phyloP scores from a whole-genome alignment of 73 alveolate genomes.

The Tetrahymena malaccensis region DNA sequence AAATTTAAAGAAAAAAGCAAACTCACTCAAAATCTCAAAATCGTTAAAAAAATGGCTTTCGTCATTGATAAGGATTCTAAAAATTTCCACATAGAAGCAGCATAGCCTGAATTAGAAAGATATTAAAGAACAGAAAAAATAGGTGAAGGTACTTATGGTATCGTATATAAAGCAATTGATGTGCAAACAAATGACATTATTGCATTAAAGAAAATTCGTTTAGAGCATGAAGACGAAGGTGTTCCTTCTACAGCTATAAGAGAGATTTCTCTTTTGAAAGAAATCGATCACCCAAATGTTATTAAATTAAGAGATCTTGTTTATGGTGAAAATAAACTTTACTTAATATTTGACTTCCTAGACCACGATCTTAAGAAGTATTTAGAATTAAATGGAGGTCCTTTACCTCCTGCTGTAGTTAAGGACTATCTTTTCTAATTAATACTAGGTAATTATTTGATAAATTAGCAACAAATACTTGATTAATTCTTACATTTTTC shows the following conservation, averaged over 20 bases:
- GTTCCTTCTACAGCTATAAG: constrained; percentile 91
- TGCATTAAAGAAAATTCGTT: constrained; percentile 85
- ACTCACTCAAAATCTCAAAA: not conserved
- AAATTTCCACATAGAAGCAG: not conserved
- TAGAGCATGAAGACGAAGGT: constrained; percentile 96
- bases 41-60: not conserved
- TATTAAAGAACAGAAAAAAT: constrained; percentile 80
- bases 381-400: constrained; percentile 67
- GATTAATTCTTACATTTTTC: not conserved
- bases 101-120: constrained; percentile 42
- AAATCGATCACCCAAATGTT: constrained; percentile 83
- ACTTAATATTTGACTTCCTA: constrained; percentile 72
- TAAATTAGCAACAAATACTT: not conserved
- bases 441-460: not conserved
- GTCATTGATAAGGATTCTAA: not conserved
- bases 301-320: constrained; percentile 75
- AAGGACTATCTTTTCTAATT: constrained; percentile 10
- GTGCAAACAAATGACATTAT: constrained; percentile 74
- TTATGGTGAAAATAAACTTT: constrained; percentile 71
- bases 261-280: constrained; percentile 83
- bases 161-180: constrained; percentile 81
- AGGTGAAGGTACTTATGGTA: constrained; percentile 97
- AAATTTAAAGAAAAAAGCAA: not conserved
- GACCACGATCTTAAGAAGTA: constrained; percentile 77
- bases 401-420: constrained; percentile 52